Evolutionary conservation across 2,329 filamentous ascomycete species (phyloP).

Genomic region (Fusarium staphyleae): DNA sequence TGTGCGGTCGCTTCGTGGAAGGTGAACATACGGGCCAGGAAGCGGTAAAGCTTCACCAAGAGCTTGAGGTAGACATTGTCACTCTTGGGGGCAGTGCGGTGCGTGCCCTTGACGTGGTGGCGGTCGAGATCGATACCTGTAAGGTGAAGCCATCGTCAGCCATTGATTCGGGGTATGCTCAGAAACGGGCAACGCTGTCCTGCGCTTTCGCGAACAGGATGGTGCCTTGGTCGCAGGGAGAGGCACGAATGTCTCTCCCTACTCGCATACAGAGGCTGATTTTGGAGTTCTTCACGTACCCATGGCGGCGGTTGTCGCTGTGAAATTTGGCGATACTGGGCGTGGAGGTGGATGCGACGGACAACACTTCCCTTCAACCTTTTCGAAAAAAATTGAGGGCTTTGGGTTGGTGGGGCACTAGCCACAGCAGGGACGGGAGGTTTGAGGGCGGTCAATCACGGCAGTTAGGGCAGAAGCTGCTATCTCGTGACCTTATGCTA

Average conservation of each 20-base stretch:
- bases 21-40: slow-evolving; percentile 85
- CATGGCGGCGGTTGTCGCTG: slow-evolving; percentile 61
- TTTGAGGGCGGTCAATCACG: slow-evolving; percentile 50
- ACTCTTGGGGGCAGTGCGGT: slow-evolving; percentile 96
- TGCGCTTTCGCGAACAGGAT: slow-evolving; percentile 41
- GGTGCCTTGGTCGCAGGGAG: slow-evolving; percentile 42
- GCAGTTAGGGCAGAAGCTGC: slow-evolving; percentile 53
- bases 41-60: slow-evolving; percentile 97
- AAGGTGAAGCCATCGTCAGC: slow-evolving; percentile 63
- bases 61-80: slow-evolving; percentile 98
- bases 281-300: slow-evolving; percentile 60
- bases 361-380: slow-evolving; percentile 28
- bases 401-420: slow-evolving; percentile 28
- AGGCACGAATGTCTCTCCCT: slow-evolving; percentile 43
- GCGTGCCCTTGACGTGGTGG: slow-evolving; percentile 73
- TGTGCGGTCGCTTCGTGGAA: background rate
- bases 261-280: slow-evolving; percentile 60
- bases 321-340: slow-evolving; percentile 51
- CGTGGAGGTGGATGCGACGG: slow-evolving; percentile 40
- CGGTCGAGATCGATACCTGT: slow-evolving; percentile 76
- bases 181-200: slow-evolving; percentile 46
- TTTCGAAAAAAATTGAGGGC: slow-evolving; percentile 43
- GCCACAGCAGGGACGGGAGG: slow-evolving; percentile 4
- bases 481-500: slow-evolving; percentile 5
- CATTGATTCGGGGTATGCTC: slow-evolving; percentile 71